phyloP scores from a whole-genome alignment of 805 yeast species.

The Lachancea waltii region DNA sequence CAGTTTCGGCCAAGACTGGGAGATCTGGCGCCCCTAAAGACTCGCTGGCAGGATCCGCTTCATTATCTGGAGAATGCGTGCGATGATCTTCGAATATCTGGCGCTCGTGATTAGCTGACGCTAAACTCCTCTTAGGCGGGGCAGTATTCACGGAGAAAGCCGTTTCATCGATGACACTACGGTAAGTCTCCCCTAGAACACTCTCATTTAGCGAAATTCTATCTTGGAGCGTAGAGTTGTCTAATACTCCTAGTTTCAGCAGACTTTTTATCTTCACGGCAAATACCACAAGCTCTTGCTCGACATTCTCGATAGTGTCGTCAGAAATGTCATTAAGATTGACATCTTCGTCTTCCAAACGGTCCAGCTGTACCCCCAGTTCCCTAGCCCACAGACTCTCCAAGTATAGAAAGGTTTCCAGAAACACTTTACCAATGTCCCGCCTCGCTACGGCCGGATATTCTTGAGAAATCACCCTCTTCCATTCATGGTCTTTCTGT shows the following conservation, averaged over 20 bases:
- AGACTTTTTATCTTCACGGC: conserved; percentile 28
- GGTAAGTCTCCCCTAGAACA: conserved; percentile 21
- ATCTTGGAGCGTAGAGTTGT: conserved; percentile 13
- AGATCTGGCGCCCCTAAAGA: neutral
- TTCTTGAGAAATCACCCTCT: conserved; percentile 11
- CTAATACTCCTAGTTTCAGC: conserved; percentile 18
- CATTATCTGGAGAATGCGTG: neutral
- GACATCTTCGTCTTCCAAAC: conserved; percentile 25
- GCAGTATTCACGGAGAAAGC: conserved; percentile 16
- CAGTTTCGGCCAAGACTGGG: neutral
- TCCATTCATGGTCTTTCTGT: conserved; percentile 21
- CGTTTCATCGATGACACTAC: conserved; percentile 20
- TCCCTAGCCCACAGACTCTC: conserved; percentile 25
- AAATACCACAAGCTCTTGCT: conserved; percentile 22
- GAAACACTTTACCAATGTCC: conserved; percentile 9
- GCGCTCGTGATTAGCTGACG: conserved; percentile 6
- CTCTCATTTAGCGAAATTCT: conserved; percentile 20
- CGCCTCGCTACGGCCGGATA: conserved; percentile 15
- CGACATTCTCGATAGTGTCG: conserved; percentile 12
- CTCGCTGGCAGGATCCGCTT: neutral
- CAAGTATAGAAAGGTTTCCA: conserved; percentile 21
- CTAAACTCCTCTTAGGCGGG: conserved; percentile 11
- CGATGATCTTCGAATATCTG: conserved; percentile 7
- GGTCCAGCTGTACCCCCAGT: conserved; percentile 17
- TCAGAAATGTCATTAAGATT: conserved; percentile 18